Base-by-base conservation (phyloP, 768 basidiomycete genomes). In the Termitomyces titanicus region DNA sequence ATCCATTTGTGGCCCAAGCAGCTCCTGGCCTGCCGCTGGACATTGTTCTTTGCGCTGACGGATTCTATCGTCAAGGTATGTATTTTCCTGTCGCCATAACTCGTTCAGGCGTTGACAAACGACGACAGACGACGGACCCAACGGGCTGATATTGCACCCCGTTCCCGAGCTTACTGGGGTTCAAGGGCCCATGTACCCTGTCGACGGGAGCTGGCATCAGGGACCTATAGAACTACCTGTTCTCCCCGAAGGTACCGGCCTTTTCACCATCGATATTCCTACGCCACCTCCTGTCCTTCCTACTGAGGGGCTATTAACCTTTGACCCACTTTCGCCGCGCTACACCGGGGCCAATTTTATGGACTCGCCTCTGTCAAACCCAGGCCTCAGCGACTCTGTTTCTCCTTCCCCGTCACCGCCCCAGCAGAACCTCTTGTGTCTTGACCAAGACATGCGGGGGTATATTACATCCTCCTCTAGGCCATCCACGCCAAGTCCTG, bases 401-500 rank as follows among this genome's bases (percentile, higher is more conserved):
- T 56, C 59, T 38, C 52, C 59, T 35, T 60, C 59, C 34, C 59
- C 59, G 7, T 40, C 55, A 13, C 55, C 40, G 4, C 27, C 38
- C 13, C 44, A 42, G 10, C 47, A 51, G 13, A 34, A 10, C 20
- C 44, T 57, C 34, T 45, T 56, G 31, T 33, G 39, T 35, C 42
- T 47, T 3, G 46, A 27, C 5, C 24, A 39, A 22, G 43, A 43
- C 9, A 37, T 52, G 39, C 27, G n/a, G 20, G 47, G 20, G 3
- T 53, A 52, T n/a, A n/a, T n/a, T 34, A 37, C 17, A 8, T 43
- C 43, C 3, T 47, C 40, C 9, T 52, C 54, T 7, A 45, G 49
- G 9, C 51, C 51, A 3, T 51, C 47, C 6, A 60, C 58, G 6
- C 58, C 51, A 7, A n/a, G 42, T 1, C 44, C 54, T 39, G 34